Evolutionary conservation across 495 filamentous ascomycete species (phyloP).

Genomic region (Halenospora varia): DNA sequence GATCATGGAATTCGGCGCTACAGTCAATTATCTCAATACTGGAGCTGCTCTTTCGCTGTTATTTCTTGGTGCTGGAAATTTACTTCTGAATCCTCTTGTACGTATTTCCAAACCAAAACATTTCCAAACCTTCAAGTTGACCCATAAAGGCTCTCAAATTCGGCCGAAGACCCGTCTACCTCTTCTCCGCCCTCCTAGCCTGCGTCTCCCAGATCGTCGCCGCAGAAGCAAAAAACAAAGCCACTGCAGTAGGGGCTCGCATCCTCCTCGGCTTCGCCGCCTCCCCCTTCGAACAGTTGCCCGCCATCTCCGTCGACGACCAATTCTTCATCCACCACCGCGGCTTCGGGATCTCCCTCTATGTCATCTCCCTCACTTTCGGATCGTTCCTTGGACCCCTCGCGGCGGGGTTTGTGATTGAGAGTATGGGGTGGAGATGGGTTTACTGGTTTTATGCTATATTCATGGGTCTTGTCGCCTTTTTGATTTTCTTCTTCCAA

Average conservation of each 20-base stretch:
- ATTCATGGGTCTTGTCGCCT: constrained; percentile 46
- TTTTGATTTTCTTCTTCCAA: constrained; percentile 62
- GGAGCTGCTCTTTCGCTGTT: constrained; percentile 43
- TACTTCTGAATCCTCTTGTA: not conserved
- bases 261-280: constrained; percentile 59
- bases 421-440: constrained; percentile 59
- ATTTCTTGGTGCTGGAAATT: constrained; percentile 19
- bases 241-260: constrained; percentile 59
- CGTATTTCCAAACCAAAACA: constrained; percentile 63
- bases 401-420: constrained; percentile 63
- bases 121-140: no score
- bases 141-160: constrained; percentile 60
- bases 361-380: constrained; percentile 55
- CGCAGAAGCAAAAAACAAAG: constrained; percentile 28
- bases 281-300: constrained; percentile 58
- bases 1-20: constrained; percentile 48
- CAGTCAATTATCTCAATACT: constrained; percentile 46
- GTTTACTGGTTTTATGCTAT: constrained; percentile 63
- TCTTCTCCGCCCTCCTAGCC: constrained; percentile 47
- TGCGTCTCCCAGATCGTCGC: constrained; percentile 34
- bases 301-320: constrained; percentile 56
- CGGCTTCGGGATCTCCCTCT: constrained; percentile 61
- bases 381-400: constrained; percentile 63
- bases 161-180: constrained; percentile 58
- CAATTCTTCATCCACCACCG: constrained; percentile 64